Evolutionary conservation across 345 rosid species (phyloP).

Genomic region (Camelina neglecta): DNA sequence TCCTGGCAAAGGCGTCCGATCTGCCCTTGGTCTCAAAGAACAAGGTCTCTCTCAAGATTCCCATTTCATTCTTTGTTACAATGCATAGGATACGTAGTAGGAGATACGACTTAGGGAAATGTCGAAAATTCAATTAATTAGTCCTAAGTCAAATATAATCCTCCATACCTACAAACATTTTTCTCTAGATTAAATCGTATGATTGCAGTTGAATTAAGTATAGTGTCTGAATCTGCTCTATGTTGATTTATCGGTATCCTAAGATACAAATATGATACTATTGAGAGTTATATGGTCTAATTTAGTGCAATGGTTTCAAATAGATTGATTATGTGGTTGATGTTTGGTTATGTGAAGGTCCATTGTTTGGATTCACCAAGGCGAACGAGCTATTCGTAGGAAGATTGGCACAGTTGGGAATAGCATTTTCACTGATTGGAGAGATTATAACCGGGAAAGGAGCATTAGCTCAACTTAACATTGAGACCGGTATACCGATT

Average conservation of each 20-base stretch:
- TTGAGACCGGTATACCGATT: constrained; percentile 94
- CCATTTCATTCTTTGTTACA: neutral
- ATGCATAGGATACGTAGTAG: neutral
- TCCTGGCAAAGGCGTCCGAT: constrained; percentile 70
- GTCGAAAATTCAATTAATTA: too few relatives aligned
- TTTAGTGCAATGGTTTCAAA: constrained; percentile 45
- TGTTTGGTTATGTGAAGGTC: constrained; percentile 58
- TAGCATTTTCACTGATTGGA: constrained; percentile 92
- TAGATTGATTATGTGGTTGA: constrained; percentile 55
- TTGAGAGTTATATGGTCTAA: neutral
- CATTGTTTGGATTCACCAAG: constrained; percentile 93
- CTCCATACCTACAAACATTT: neutral
- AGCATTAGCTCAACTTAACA: constrained; percentile 94
- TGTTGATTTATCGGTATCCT: neutral
- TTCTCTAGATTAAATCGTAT: neutral
- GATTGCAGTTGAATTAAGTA: neutral
- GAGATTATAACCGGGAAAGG: constrained; percentile 95
- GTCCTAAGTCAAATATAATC: too few relatives aligned
- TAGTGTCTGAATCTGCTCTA: neutral
- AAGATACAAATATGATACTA: neutral
- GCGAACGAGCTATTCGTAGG: constrained; percentile 92
- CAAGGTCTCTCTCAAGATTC: constrained; percentile 59
- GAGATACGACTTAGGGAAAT: too few relatives aligned
- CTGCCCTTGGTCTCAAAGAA: constrained; percentile 86
- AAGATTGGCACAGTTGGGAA: constrained; percentile 93